phyloP scores from a whole-genome alignment of 1,284 basidiomycete species.

The Moniliophthora roreri region DNA sequence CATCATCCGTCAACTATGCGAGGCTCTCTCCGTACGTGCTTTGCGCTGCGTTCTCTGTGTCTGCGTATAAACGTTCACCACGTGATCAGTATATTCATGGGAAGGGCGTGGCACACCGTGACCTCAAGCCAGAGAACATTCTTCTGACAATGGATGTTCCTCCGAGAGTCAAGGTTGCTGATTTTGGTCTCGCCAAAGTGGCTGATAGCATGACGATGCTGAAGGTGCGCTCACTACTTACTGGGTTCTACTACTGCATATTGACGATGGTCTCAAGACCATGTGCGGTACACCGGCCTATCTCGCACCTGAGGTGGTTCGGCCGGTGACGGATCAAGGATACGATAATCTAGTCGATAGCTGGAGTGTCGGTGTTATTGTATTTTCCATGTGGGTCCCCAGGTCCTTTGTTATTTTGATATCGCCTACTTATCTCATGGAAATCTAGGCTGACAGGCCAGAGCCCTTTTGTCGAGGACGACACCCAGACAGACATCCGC shows the following conservation, averaged over 20 bases:
- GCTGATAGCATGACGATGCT: conserved; percentile 75
- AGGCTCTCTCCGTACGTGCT: conserved; percentile 60
- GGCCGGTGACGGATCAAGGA: conserved; percentile 63
- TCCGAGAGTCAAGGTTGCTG: conserved; percentile 80
- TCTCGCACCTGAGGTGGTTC: conserved; percentile 87
- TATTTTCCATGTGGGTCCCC: conserved; percentile 74
- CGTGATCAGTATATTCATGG: conserved; percentile 67
- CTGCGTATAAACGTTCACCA: conserved; percentile 11
- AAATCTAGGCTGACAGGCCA: conserved; percentile 63
- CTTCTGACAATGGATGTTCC: conserved; percentile 66
- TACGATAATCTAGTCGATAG: conserved; percentile 88
- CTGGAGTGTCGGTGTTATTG: conserved; percentile 92
- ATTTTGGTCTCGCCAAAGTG: conserved; percentile 91
- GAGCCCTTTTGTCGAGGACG: conserved; percentile 73
- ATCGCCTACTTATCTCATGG: conserved; percentile 14
- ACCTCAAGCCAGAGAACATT: conserved; percentile 91
- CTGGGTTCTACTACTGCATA: not conserved
- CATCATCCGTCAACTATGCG: conserved; percentile 74
- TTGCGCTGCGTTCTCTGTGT: not conserved
- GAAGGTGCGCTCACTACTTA: conserved; percentile 40
- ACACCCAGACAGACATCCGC: conserved; percentile 50
- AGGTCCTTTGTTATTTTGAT: not conserved
- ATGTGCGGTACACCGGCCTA: conserved; percentile 88
- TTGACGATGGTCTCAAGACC: conserved; percentile 48
- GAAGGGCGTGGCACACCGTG: conserved; percentile 81